Base-by-base conservation (phyloP, 2,329 filamentous ascomycete genomes). In the Alternaria novae-zelandiae region DNA sequence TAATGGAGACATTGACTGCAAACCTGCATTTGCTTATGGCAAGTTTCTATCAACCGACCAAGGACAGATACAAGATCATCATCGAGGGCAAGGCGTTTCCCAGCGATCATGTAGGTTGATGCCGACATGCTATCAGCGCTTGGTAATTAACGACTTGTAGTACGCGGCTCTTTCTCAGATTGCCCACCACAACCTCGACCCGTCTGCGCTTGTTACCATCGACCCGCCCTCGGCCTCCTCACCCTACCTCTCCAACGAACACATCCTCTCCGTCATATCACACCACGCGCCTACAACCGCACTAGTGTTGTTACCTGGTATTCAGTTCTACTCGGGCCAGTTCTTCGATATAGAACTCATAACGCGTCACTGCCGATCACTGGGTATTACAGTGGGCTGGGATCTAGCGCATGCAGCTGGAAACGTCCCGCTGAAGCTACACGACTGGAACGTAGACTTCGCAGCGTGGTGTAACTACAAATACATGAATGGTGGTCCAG, bases 401-500 rank as follows among this genome's bases (percentile, higher is more conserved):
- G 94, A 97, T 76, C 88, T 96, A 25, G 94, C 94, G 0, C 93
- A 97, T 78, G 92, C 93, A 0, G 91, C 88, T 21, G 94, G 94
- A 30, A 97, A 97, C 74, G 91, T 96, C 2, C 89, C 91, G 44
- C 81, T 97, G 17, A 81, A 85, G 61, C 85, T 97, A 20, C 93
- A 97, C 79, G 92, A 95, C 71, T 97, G 94, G 94, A 86, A 91
- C 69, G 93, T 96, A 32, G 94, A 97, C 78, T 97, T 97, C 73
- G 94, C 94, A 15, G 92, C 88, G 57, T 97, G 94, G 94, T 97
- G 94, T 80, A 94, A 90, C 17, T 97, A 97, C 85, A 97, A 97
- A 82, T 97, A 97, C 82, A 87, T 97, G 78, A 97, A 97, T 76
- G 89, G 90, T 25, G 94, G 94, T 0, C 93, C 94, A 0, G 94